Conservation (phyloP, 179 eudicot species). For the Beta lomatogona region DNA sequence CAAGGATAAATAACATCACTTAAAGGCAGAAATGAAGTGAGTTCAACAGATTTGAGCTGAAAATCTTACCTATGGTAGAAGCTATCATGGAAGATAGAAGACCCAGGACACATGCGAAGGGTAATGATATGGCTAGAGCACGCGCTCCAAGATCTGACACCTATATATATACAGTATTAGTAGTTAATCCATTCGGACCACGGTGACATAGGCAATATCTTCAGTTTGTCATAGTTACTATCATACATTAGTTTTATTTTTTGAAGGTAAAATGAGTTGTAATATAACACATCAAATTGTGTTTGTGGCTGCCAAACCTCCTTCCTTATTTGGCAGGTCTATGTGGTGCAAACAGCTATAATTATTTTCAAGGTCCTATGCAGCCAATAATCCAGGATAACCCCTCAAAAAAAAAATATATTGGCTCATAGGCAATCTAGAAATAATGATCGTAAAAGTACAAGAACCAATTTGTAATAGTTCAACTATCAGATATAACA, state of each 20-base stretch:
- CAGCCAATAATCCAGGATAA: not conserved
- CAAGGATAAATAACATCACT: not conserved
- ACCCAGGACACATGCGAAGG: slow-evolving; percentile 37
- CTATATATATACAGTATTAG: slow-evolving; percentile 15
- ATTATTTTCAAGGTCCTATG: not conserved
- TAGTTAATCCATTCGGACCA: slow-evolving; percentile 2
- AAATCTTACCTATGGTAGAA: slow-evolving; percentile 39
- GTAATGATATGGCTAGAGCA: slow-evolving; percentile 41
- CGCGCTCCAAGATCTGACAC: slow-evolving; percentile 39
- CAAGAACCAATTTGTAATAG: not conserved
- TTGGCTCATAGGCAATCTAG: not conserved
- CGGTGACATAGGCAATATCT: not conserved
- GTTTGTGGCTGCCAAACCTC: not conserved
- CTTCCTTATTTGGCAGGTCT: not conserved
- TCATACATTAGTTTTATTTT: not conserved
- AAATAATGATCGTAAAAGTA: not conserved
- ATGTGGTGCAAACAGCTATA: not conserved
- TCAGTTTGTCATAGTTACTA: not conserved
- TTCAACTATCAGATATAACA: not conserved
- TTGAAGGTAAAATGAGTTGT: not conserved
- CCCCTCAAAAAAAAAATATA: no score
- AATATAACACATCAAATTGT: no score
- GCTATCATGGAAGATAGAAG: slow-evolving; percentile 43
- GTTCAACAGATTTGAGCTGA: not conserved
- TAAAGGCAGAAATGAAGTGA: not conserved